Conservation (phyloP, 2,329 filamentous ascomycete species). For the Colletotrichum viniferum region DNA sequence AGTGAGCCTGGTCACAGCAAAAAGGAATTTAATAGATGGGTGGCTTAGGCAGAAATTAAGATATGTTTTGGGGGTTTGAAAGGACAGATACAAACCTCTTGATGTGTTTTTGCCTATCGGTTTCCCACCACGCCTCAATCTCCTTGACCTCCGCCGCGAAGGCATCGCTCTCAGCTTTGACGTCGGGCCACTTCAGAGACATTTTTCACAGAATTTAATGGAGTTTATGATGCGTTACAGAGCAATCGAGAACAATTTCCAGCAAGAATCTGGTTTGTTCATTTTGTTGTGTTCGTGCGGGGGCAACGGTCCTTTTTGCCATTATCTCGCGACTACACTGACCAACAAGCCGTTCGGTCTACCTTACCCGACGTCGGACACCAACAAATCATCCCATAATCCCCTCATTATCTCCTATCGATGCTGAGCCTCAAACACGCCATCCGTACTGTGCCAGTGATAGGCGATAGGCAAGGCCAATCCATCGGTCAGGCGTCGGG, state of each 20-base stretch:
- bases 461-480: neutral
- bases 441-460: neutral
- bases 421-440: neutral
- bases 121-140: neutral
- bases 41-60: neutral
- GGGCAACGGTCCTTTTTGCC: neutral
- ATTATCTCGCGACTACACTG: neutral
- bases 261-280: neutral
- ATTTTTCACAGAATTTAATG: neutral
- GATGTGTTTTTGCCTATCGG: neutral
- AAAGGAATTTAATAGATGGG: fast-evolving
- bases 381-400: too few species aligned
- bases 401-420: neutral
- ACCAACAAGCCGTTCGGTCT: neutral
- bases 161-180: neutral
- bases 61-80: fast-evolving
- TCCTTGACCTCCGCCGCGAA: neutral
- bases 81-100: neutral
- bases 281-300: neutral
- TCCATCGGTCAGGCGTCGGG: neutral
- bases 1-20: neutral
- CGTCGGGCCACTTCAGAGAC: neutral
- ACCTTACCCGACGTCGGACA: neutral
- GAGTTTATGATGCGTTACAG: neutral
- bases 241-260: too few species aligned